Conservation (phyloP, 768 basidiomycete species). For the Plicaturopsis crispa region DNA sequence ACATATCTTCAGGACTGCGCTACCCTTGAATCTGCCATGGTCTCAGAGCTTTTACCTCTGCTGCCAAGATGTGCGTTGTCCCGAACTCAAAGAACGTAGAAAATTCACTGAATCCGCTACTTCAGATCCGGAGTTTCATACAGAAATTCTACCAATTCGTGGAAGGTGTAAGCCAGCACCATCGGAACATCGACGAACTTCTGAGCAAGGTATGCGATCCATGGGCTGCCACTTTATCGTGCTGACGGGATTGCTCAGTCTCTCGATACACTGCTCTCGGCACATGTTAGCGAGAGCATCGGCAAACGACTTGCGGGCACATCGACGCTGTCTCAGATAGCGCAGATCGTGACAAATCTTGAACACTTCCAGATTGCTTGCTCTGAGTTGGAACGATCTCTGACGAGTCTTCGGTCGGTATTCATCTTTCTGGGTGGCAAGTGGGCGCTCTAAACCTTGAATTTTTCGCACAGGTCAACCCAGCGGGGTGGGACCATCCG, state of each 20-base stretch:
- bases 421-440: background rate
- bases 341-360: constrained; percentile 87
- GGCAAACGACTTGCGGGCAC: constrained; percentile 65
- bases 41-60: constrained; percentile 93
- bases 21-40: constrained; percentile 82
- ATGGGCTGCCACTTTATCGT: background rate
- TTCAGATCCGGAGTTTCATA: constrained; percentile 81
- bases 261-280: constrained; percentile 73
- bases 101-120: too few species aligned
- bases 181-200: constrained; percentile 86
- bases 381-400: constrained; percentile 73
- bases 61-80: constrained; percentile 67
- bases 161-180: constrained; percentile 89
- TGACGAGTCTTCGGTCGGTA: constrained; percentile 72
- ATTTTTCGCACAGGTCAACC: constrained; percentile 48
- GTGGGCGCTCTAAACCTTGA: background rate
- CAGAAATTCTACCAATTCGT: constrained; percentile 96
- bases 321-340: constrained; percentile 81
- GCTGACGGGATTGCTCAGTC: constrained; percentile 42
- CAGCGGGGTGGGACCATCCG: constrained; percentile 79
- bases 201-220: constrained; percentile 62
- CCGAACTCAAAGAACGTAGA: too few species aligned
- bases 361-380: constrained; percentile 88
- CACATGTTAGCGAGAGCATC: constrained; percentile 71
- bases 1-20: constrained; percentile 36